phyloP scores from a whole-genome alignment of 768 basidiomycete genomes.

The Antrodiella citrinella region DNA sequence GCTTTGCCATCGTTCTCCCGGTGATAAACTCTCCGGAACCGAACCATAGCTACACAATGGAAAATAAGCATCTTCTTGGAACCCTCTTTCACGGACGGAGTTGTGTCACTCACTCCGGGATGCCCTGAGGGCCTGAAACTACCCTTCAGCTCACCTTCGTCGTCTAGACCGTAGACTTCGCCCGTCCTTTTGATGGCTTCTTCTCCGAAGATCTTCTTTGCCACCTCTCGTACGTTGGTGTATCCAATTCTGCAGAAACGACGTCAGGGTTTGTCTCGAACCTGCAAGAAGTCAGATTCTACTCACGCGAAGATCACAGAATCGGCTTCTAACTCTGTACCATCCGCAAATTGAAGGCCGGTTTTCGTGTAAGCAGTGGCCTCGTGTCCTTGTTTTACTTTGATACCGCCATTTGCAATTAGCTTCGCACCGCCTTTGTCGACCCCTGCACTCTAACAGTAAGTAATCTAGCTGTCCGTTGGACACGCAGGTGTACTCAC shows the following conservation, averaged over 20 bases:
- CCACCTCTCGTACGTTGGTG: conserved; percentile 21
- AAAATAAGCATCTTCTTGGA: no score
- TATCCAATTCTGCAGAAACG: conserved; percentile 23
- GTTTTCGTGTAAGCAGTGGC: conserved; percentile 1
- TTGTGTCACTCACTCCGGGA: conserved; percentile 27
- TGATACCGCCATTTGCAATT: conserved; percentile 11
- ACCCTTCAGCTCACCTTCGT: conserved; percentile 31
- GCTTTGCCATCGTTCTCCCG: conserved; percentile 28
- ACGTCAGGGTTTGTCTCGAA: not conserved
- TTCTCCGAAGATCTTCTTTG: conserved; percentile 27
- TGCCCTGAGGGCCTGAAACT: conserved; percentile 32
- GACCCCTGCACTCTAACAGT: conserved; percentile 4
- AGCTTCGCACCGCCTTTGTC: conserved; percentile 16
- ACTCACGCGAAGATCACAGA: conserved; percentile 23
- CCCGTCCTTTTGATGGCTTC: conserved; percentile 26
- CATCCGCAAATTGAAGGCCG: conserved; percentile 22
- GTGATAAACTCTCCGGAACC: conserved; percentile 27
- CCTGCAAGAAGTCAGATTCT: not conserved
- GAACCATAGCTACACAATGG: conserved; percentile 34
- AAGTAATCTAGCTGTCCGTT: not conserved
- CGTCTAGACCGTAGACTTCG: conserved; percentile 31
- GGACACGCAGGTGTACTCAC: conserved; percentile 2
- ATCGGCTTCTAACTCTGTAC: conserved; percentile 21
- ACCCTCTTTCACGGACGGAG: not conserved
- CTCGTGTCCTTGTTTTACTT: conserved; percentile 14